Conservation (phyloP, 1,284 basidiomycete species). For the Cryptococcus depauperatus region DNA sequence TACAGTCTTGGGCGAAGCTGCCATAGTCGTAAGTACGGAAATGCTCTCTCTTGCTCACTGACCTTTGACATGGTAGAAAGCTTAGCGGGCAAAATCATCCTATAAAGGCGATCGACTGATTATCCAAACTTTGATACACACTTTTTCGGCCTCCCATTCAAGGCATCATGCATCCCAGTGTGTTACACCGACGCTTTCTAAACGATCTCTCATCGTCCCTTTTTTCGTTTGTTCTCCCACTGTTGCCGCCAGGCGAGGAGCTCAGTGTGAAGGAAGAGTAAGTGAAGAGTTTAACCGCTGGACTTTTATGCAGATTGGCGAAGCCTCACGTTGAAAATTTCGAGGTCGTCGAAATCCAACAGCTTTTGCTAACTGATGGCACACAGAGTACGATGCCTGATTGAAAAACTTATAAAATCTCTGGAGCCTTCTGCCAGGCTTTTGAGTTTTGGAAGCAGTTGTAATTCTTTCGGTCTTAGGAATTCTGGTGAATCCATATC, state of each 20-base stretch:
- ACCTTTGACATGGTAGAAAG: too few relatives aligned
- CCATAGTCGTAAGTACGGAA: too few relatives aligned
- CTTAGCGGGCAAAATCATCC: too few relatives aligned
- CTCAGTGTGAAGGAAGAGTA: conserved; percentile 84
- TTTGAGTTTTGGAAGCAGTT: conserved; percentile 85
- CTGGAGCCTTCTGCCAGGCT: conserved; percentile 87
- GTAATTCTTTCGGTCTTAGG: conserved; percentile 87
- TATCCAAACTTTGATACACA: conserved; percentile 1
- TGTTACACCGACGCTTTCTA: conserved; percentile 42
- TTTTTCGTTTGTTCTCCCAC: conserved; percentile 65
- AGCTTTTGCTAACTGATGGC: background rate
- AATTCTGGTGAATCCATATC: conserved; percentile 67
- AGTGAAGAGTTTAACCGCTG: conserved; percentile 11
- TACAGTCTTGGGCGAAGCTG: too few relatives aligned
- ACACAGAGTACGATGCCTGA: conserved; percentile 66
- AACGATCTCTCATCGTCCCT: conserved; percentile 45
- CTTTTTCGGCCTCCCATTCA: too few relatives aligned
- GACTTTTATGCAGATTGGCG: background rate
- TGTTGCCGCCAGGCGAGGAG: conserved; percentile 80
- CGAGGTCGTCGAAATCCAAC: background rate
- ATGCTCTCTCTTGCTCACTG: too few relatives aligned
- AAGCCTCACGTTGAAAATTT: background rate
- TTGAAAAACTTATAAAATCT: conserved; percentile 87
- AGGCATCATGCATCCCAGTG: conserved; percentile 41
- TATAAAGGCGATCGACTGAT: background rate